Conservation (phyloP, 805 yeast genomes). For the Nakazawaea siamensis region DNA sequence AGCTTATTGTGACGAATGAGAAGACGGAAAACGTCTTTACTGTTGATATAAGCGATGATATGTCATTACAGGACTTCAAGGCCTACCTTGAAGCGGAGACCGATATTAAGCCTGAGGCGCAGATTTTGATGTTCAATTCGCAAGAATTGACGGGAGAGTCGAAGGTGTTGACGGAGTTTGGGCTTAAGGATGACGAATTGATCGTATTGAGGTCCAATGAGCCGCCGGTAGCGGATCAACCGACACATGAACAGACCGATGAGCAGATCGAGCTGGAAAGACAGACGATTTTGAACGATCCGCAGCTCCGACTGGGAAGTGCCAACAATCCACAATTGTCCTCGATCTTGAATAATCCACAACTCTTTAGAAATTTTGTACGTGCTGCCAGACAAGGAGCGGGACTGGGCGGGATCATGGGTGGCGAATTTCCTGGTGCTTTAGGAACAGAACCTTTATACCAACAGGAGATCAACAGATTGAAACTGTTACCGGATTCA, state of each 20-base stretch:
- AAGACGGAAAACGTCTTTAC: constrained; percentile 38
- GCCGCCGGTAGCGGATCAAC: neutral
- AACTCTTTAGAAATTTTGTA: constrained; percentile 22
- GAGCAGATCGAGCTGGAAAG: constrained; percentile 39
- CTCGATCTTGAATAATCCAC: constrained; percentile 14
- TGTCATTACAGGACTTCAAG: constrained; percentile 57
- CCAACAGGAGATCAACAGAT: constrained; percentile 6
- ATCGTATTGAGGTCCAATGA: constrained; percentile 27
- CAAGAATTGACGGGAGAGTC: constrained; percentile 25
- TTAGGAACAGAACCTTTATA: constrained; percentile 6
- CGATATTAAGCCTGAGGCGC: constrained; percentile 35
- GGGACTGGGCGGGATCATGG: too few relatives aligned
- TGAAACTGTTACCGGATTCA: constrained; percentile 41
- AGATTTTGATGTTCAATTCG: constrained; percentile 42
- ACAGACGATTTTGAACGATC: constrained; percentile 36
- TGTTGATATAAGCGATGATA: constrained; percentile 59
- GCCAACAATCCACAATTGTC: constrained; percentile 16
- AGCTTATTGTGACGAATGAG: constrained; percentile 42
- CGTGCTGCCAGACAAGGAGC: constrained; percentile 6
- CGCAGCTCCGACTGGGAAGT: constrained; percentile 14
- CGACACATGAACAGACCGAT: constrained; percentile 12
- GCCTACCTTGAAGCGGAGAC: constrained; percentile 72
- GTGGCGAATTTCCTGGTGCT: neutral
- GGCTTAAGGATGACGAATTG: constrained; percentile 52
- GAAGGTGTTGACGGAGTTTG: constrained; percentile 36